Base-by-base conservation (phyloP, 495 filamentous ascomycete species). In the Apodospora peruviana region DNA sequence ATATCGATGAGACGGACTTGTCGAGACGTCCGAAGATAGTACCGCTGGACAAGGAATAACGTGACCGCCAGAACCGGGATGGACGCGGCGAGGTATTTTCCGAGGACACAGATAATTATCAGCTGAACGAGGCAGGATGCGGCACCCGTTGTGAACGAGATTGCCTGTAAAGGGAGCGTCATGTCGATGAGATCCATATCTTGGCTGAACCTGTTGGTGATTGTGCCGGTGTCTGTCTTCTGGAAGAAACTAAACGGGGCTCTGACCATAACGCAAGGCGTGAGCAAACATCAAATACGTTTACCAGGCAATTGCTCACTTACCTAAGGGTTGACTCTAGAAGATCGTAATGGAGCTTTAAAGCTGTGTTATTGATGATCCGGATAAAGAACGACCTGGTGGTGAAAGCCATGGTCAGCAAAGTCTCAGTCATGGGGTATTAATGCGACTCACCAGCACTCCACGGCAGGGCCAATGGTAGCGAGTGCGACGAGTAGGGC, bases 1-100 rank as follows among this genome's bases (percentile, higher is more conserved):
- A 74, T 70, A 42, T 81, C 79, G 1, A 85, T 56, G 1, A 82
- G 52, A 5, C 80, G 72, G 3, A 85, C 40, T 49, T 83, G 81
- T 3, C 78, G 72, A 1, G 76, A 79, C 0, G 75, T 78, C 10
- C 73, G 71, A 0, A 83, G 66, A 47, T 84, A 84, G 59, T 72
- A 69, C 5, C 58, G 64, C 48, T 83, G 79, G 1, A 82, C 43
- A 1, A 72, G 7, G 35, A 61, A 78, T 8, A 78, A n/a, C 2
- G 66, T 43, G 1, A 61, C 18, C 41, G 64, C 43, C 40, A 67
- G 41, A 45, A 58, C 24, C 21, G 74, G 58, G 37, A 50, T 25
- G 29, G 49, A 49, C 5, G 55, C 40, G 4, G 49, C 57, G 2
- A 67, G 55, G 25, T 52, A 48, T 17, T 55, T 61, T 4, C 52